Percentiles rank a stretch among this genome's conserved stretches.
Conservation (phyloP, 75 land plant genomes). For the Chamaecyparis obtusa region DNA sequence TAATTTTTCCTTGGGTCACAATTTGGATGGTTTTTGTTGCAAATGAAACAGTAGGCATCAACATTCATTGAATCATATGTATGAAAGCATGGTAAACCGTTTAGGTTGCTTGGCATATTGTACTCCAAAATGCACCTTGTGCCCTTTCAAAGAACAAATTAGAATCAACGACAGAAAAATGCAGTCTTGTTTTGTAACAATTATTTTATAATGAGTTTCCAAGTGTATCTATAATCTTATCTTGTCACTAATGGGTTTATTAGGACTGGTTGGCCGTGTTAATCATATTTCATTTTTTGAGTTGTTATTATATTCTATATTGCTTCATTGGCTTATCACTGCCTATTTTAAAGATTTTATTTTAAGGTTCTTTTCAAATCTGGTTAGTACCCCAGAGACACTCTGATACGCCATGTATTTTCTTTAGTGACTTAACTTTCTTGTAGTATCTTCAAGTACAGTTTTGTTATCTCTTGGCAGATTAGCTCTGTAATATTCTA, state of each 20-base stretch:
- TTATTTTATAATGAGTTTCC: background rate
- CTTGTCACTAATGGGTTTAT: background rate
- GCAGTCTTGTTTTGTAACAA: background rate
- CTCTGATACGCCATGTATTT: background rate
- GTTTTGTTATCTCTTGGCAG: background rate
- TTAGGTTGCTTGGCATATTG: background rate
- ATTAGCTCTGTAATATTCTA: background rate
- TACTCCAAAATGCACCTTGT: background rate
- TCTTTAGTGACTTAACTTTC: background rate
- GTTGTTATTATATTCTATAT: background rate
- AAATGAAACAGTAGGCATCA: background rate
- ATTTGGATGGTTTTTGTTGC: too few relatives aligned
- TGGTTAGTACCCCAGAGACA: background rate
- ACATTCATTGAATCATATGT: background rate
- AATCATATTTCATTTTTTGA: background rate
- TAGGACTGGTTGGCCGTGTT: background rate
- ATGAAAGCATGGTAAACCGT: background rate
- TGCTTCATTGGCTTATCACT: background rate
- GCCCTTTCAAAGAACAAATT: background rate
- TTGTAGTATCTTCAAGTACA: background rate
- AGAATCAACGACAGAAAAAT: background rate
- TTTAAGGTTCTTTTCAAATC: background rate
- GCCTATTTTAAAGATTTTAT: background rate
- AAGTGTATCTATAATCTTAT: background rate
- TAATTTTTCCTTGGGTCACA: too few relatives aligned